These are phyloP conservation scores for Paxillus involutus DNA, from an alignment of 768 basidiomycete genomes.

Conservation along the genomic window DNA sequence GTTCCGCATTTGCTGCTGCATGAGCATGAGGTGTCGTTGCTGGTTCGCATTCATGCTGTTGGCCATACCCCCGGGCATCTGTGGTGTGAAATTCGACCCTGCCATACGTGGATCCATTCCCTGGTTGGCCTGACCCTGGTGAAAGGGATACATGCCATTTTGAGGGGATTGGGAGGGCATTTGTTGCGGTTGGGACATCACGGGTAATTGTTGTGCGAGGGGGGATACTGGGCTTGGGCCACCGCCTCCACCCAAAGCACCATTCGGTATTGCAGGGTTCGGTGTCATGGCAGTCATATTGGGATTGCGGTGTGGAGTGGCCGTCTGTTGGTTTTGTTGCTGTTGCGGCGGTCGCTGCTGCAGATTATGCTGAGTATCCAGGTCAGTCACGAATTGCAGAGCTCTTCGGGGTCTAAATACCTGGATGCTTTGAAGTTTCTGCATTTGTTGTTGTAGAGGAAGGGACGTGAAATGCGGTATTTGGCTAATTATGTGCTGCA, in stretches of 20 bases:
- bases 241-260: slow-evolving; percentile 19
- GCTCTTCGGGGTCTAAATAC: slow-evolving; percentile 30
- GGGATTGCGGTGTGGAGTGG: slow-evolving; percentile 24
- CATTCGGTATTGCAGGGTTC: slow-evolving; percentile 27
- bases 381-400: slow-evolving; percentile 6
- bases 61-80: slow-evolving; percentile 29
- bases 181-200: slow-evolving; percentile 28
- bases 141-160: slow-evolving; percentile 32
- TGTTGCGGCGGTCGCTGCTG: slow-evolving; percentile 29
- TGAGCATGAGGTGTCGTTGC: slow-evolving; percentile 47
- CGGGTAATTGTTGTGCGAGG: slow-evolving; percentile 26
- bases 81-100: slow-evolving; percentile 25
- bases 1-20: slow-evolving; percentile 36
- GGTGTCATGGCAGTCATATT: slow-evolving; percentile 31
- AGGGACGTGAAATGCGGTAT: slow-evolving; percentile 55
- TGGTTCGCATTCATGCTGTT: slow-evolving; percentile 33
- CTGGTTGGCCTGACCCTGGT: slow-evolving; percentile 21
- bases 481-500: slow-evolving; percentile 51
- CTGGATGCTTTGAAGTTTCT: slow-evolving; percentile 54
- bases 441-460: slow-evolving; percentile 55
- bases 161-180: slow-evolving; percentile 28
- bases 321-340: slow-evolving; percentile 26
- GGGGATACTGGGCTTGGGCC: slow-evolving; percentile 31
- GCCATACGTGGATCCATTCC: slow-evolving; percentile 33
- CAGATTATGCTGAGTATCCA: slow-evolving; percentile 11